A percentile compares a stretch with the other conserved stretches of the same genome.
Evolutionary conservation across 2,329 filamentous ascomycete genomes (phyloP).

Genomic region (Fusarium odoratissimum): DNA sequence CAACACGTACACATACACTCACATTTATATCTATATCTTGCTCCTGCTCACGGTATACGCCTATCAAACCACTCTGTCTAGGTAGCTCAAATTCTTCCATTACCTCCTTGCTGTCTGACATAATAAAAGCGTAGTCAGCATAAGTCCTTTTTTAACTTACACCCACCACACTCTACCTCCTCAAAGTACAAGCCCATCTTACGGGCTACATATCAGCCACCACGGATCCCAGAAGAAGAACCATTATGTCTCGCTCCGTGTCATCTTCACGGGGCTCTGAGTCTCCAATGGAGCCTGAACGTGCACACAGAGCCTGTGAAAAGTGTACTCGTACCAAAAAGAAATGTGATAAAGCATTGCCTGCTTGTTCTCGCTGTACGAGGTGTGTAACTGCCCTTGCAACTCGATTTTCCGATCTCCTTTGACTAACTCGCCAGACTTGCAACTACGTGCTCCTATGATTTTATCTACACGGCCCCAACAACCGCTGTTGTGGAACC

Average conservation of each 20-base stretch:
- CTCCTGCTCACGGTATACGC: neutral
- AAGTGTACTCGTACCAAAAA: slow-evolving; percentile 54
- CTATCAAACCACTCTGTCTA: neutral
- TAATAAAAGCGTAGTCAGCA: slow-evolving; percentile 23
- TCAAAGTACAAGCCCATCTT: slow-evolving; percentile 9
- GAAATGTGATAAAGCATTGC: slow-evolving; percentile 54
- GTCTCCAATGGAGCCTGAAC: slow-evolving; percentile 48
- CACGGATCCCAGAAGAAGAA: slow-evolving; percentile 37
- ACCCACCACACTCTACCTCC: neutral
- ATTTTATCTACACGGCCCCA: slow-evolving; percentile 53
- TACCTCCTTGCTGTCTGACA: slow-evolving; percentile 24
- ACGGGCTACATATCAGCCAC: slow-evolving; percentile 29
- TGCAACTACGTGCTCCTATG: slow-evolving; percentile 50
- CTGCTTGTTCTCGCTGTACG: slow-evolving; percentile 51
- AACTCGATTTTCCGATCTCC: neutral
- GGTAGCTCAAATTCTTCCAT: slow-evolving; percentile 12
- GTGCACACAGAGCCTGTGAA: slow-evolving; percentile 52
- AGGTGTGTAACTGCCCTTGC: slow-evolving; percentile 41
- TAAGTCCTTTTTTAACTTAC: slow-evolving; percentile 16
- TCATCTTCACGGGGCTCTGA: slow-evolving; percentile 46
- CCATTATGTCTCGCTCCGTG: slow-evolving; percentile 42
- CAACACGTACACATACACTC: neutral
- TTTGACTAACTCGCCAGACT: slow-evolving; percentile 30
- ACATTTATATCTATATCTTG: neutral
- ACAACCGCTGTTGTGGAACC: slow-evolving; percentile 49